Conservation (phyloP, 805 yeast species). For the Komagataella populi region DNA sequence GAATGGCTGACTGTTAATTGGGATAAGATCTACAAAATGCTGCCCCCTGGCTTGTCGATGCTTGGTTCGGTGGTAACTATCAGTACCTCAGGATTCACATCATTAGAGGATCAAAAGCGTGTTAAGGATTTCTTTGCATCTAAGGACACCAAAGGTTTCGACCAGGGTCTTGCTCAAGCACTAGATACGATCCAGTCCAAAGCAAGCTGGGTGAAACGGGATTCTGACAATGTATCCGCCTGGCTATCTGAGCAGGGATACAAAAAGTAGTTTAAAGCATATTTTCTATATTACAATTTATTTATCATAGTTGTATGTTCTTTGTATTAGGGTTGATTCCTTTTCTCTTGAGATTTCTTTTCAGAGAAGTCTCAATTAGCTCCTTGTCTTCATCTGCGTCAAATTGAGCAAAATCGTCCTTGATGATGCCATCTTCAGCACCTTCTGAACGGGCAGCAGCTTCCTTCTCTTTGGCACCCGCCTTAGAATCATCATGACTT, state of each 20-base stretch:
- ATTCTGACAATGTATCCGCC: slow-evolving; percentile 26
- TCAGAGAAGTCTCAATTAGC: slow-evolving; percentile 56
- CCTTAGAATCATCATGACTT: slow-evolving; percentile 72
- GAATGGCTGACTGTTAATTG: slow-evolving; percentile 58
- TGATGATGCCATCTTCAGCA: slow-evolving; percentile 67
- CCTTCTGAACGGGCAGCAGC: slow-evolving; percentile 69
- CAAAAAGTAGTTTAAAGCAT: neutral
- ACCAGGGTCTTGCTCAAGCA: slow-evolving; percentile 52
- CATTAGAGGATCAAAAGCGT: slow-evolving; percentile 25
- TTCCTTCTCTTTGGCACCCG: slow-evolving; percentile 84
- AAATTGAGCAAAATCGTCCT: slow-evolving; percentile 77
- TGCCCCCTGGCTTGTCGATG: slow-evolving; percentile 77
- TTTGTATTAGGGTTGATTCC: slow-evolving; percentile 55
- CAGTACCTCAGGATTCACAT: slow-evolving; percentile 23
- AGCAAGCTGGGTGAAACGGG: slow-evolving; percentile 46
- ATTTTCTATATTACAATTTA: neutral
- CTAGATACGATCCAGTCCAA: slow-evolving; percentile 46
- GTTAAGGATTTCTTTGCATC: slow-evolving; percentile 35
- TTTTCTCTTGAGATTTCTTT: slow-evolving; percentile 48
- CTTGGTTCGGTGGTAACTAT: slow-evolving; percentile 60
- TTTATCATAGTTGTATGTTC: slow-evolving; percentile 6
- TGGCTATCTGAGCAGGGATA: slow-evolving; percentile 31
- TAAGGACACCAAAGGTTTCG: slow-evolving; percentile 49
- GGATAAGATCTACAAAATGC: slow-evolving; percentile 47
- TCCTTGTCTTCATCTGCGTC: slow-evolving; percentile 64